Evolutionary conservation across 2,329 filamentous ascomycete genomes (phyloP).

Genomic region (Raffaelea deltoideospora): DNA sequence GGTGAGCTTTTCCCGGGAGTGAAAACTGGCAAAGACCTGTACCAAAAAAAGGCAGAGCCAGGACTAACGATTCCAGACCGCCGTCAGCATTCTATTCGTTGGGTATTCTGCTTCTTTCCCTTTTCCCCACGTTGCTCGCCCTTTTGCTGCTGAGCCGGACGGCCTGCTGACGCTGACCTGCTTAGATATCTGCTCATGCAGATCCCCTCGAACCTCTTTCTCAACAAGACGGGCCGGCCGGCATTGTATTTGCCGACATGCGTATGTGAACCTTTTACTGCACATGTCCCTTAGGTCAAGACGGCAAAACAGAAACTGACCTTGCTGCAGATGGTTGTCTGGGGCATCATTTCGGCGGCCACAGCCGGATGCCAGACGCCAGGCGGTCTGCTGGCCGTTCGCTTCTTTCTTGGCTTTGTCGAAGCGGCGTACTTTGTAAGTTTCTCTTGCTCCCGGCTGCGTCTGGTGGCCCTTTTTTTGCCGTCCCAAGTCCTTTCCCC

Average conservation of each 20-base stretch:
- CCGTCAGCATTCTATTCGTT: constrained; percentile 35
- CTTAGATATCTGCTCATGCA: constrained; percentile 25
- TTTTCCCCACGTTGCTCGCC: not conserved
- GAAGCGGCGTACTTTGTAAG: constrained; percentile 20
- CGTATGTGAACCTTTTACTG: constrained; percentile 16
- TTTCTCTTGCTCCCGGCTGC: not conserved
- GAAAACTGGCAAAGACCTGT: too few species aligned
- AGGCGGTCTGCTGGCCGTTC: constrained; percentile 21
- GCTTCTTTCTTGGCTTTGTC: constrained; percentile 27
- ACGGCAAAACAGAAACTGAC: not conserved
- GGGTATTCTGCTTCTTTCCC: constrained; percentile 18
- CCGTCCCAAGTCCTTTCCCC: not conserved
- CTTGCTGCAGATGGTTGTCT: constrained; percentile 28
- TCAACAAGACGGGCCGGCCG: constrained; percentile 36
- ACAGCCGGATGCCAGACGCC: constrained; percentile 21
- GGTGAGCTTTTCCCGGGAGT: not conserved
- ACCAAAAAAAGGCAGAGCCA: not conserved
- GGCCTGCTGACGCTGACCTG: not conserved
- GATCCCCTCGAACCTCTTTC: constrained; percentile 32
- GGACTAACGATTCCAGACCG: too few species aligned
- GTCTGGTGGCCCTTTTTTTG: too few species aligned
- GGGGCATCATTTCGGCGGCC: constrained; percentile 29
- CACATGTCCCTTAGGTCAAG: not conserved
- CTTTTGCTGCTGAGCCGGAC: not conserved
- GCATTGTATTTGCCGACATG: constrained; percentile 28